Evolutionary conservation across 306 rosid species (phyloP), one percentile per base, ranked within the genome.

Genomic region (Abrus precatorius): DNA sequence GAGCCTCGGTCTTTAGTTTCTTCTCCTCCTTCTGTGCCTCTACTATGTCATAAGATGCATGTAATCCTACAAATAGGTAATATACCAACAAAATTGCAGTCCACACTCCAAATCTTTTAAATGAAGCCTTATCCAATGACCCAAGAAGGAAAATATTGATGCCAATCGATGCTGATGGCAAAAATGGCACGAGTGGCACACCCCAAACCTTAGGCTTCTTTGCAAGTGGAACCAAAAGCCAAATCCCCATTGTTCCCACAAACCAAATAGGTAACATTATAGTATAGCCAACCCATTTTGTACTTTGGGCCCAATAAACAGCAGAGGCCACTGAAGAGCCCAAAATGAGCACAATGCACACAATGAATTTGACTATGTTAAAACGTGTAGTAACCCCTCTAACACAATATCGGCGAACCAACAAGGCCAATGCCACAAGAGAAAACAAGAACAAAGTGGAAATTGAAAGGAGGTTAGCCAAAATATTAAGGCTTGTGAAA

Each of bases 111-210:
- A 93, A 91, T 69, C 96, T 93, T 47, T 3, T 36, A 43, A 85
- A 91, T 7, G 97, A 91, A 41, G 60, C 77, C 14, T n/a, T 45
- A 43, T 89, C 97, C n/a, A 93, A 81, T 0, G 97, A 90, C 4
- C 97, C 97, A n/a, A 93, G 91, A 73, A 91, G 89, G 75, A 91
- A 94, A 13, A 92, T 32, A 40, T 94, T 92, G 20, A 94, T 87
- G 3, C 86, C 90, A 45, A 94, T 89, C 0, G 96, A 94, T 0
- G 86, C 56, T 0, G 92, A 89, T 3, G 98, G 97, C 34, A 94
- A 30, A 80, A 92, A 92, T 0, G 98, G 96, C 29, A 94, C 91
- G 44, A 89, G 9, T 0, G 97, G 97, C 9, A 86, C 93, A 0
- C 97, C 98, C 98, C 96, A 92, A 13, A 89, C 38, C 41, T 75